phyloP scores from a whole-genome alignment of 2,329 filamentous ascomycete genomes.

The Tolypocladium pustulatum region DNA sequence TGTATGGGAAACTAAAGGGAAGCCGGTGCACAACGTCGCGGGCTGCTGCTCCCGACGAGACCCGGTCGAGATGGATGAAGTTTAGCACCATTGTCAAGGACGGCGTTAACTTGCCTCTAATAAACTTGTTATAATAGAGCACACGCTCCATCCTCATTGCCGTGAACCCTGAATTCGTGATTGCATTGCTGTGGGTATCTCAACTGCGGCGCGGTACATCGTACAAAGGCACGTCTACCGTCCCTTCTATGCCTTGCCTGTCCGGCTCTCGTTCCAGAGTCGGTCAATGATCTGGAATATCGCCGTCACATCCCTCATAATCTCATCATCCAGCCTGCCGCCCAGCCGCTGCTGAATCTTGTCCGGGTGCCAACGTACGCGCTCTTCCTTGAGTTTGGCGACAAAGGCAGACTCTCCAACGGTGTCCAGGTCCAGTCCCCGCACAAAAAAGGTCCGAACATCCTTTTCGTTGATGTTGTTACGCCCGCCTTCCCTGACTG shows the following conservation, averaged over 20 bases:
- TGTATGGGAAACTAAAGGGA: neutral
- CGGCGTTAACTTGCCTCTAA: neutral
- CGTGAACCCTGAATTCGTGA: neutral
- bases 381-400: constrained; percentile 63
- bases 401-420: constrained; percentile 34
- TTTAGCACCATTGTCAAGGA: neutral
- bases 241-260: neutral
- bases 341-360: constrained; percentile 90
- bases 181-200: neutral
- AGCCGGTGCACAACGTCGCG: neutral
- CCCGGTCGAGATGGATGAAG: neutral
- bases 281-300: constrained; percentile 86
- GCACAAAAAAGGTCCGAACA: constrained; percentile 60
- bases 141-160: neutral
- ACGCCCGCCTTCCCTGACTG: constrained; percentile 48
- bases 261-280: constrained; percentile 58
- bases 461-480: constrained; percentile 45
- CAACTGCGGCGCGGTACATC: neutral
- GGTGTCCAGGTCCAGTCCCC: constrained; percentile 30
- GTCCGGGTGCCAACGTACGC: constrained; percentile 93
- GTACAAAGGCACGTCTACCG: too few species aligned
- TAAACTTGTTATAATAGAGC: neutral
- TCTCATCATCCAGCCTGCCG: constrained; percentile 55
- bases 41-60: too few species aligned
- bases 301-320: constrained; percentile 72